Base-by-base conservation (phyloP, 306 rosid genomes). In the Hippophae tibetana region DNA sequence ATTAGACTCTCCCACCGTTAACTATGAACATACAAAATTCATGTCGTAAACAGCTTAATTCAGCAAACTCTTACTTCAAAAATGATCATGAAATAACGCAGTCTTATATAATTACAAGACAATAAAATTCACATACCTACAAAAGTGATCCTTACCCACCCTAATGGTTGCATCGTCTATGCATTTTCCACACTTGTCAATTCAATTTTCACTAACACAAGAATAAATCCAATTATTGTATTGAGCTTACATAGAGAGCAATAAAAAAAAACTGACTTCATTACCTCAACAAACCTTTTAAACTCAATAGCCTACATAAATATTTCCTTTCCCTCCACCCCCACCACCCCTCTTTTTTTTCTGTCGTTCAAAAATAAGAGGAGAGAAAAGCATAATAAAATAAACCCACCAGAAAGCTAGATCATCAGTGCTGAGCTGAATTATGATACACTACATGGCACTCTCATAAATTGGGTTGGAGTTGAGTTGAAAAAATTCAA, bases 161-260 rank as follows among this genome's bases (percentile, higher is more conserved):
- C 89, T 74, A 80, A 68, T 63, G 74, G 72, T 70, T 31, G 61
- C 76, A 65, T 65, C 74, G 69, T 58, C 67, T 64, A 85, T 74
- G 81, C 76, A 72, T 79, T 65, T 55, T 72, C 71, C 94, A 85
- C 86, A 75, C 84, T 78, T 71, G 65, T 69, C 38, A 31, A 31
- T 31, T 31, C 76, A 75, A 76, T 63, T 73, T 78, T 83, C 69
- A 75, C 82, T 85, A 72, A 75, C 80, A 77, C 89, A 89, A 81
- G 97, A 89, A 89, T 89, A 84, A 89, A 89, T 89, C 89, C 97
- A 89, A 89, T 89, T 90, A 83, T 80, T 81, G 79, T 73, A 84
- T 82, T 14, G 73, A 69, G 77, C 69, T 78, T 75, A 63, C 78
- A 78, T 31, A 31, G 5, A 18, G 23, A 18, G 1, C 23, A 38